phyloP scores from a whole-genome alignment of 2,329 filamentous ascomycete species.

The Penicillium olsonii region DNA sequence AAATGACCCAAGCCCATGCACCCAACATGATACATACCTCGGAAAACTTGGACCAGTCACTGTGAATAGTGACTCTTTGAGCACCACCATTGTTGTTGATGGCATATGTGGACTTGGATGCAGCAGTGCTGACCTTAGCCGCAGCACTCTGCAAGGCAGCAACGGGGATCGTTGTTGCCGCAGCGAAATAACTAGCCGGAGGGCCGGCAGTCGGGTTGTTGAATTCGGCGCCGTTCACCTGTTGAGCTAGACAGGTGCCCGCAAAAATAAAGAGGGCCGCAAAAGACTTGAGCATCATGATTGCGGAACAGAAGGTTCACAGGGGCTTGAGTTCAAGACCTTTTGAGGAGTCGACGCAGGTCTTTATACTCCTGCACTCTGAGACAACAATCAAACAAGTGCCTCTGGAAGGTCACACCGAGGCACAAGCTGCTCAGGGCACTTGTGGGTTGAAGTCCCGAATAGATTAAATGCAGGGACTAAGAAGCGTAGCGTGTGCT shows the following conservation, averaged over 20 bases:
- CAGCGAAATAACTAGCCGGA: slow-evolving; percentile 29
- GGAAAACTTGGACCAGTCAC: slow-evolving; percentile 29
- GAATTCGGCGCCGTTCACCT: slow-evolving; percentile 23
- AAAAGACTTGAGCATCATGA: slow-evolving; percentile 4
- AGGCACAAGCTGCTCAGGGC: background rate
- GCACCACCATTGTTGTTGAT: slow-evolving; percentile 20
- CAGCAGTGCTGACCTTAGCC: slow-evolving; percentile 24
- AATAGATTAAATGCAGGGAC: background rate
- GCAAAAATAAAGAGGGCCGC: slow-evolving; percentile 5
- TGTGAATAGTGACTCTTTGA: slow-evolving; percentile 28
- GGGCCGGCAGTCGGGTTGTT: slow-evolving; percentile 25
- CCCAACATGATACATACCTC: slow-evolving; percentile 16
- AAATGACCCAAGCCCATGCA: background rate
- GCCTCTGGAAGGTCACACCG: background rate
- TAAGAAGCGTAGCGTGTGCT: background rate
- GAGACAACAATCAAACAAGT: background rate
- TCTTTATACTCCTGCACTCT: background rate
- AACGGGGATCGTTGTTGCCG: slow-evolving; percentile 25
- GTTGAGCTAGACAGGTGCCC: slow-evolving; percentile 8
- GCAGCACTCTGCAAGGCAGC: slow-evolving; percentile 27
- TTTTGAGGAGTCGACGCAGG: too few species aligned
- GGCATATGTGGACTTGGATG: slow-evolving; percentile 26
- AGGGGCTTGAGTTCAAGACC: too few species aligned
- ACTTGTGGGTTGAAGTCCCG: background rate
- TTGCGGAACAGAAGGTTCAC: background rate